phyloP scores from a whole-genome alignment of 345 rosid species.

The Combretum micranthum region DNA sequence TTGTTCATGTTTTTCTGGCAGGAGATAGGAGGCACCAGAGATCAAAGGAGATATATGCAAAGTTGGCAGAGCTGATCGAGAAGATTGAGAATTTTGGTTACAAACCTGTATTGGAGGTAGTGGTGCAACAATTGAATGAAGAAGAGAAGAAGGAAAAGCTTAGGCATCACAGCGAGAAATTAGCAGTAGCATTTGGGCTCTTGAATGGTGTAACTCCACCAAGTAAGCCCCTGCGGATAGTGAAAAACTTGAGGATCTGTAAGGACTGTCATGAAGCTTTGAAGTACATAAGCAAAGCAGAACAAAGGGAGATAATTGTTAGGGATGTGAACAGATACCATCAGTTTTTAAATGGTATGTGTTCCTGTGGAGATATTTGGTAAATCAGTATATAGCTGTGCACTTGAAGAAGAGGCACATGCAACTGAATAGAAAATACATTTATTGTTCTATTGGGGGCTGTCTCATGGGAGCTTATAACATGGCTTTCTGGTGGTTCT shows the following conservation, averaged over 20 bases:
- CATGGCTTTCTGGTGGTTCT: no score
- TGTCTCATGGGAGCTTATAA: no score
- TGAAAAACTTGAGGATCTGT: slow-evolving; percentile 36
- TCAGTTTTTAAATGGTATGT: slow-evolving; percentile 28
- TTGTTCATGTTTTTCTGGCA: slow-evolving; percentile 37
- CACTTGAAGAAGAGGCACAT: no score
- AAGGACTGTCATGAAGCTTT: slow-evolving; percentile 39
- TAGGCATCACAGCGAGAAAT: slow-evolving; percentile 49
- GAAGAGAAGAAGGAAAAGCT: slow-evolving; percentile 31
- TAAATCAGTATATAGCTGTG: not conserved
- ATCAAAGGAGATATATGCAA: slow-evolving; percentile 24
- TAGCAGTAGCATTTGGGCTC: slow-evolving; percentile 50
- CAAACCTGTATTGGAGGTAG: slow-evolving; percentile 22
- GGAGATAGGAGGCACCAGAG: slow-evolving; percentile 37
- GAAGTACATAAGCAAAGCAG: slow-evolving; percentile 30
- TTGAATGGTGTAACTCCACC: slow-evolving; percentile 27
- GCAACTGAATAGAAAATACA: no score
- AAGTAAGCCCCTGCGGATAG: slow-evolving; percentile 28
- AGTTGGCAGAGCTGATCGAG: slow-evolving; percentile 33
- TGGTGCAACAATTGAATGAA: slow-evolving; percentile 26
- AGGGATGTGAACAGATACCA: slow-evolving; percentile 45
- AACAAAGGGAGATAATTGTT: slow-evolving; percentile 32
- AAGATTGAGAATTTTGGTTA: slow-evolving; percentile 30
- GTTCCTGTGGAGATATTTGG: slow-evolving; percentile 36
- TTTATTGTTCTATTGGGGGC: no score